A percentile compares a stretch with the other conserved stretches of the same genome.
Conservation (phyloP, 352 stramenopile genomes). For the Halophytophthora polymorphica region DNA sequence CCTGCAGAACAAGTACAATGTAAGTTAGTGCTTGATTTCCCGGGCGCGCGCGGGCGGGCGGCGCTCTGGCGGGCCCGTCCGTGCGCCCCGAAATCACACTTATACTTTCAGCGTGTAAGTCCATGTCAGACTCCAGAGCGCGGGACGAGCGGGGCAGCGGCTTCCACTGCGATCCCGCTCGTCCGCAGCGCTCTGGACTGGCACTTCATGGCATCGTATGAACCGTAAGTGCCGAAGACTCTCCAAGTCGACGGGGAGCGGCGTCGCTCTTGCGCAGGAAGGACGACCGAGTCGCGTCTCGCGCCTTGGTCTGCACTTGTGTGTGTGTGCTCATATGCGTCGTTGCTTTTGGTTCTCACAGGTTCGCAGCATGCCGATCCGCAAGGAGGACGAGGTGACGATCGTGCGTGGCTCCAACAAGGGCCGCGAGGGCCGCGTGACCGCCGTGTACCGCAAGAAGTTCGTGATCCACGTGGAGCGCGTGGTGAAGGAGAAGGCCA, state of each 20-base stretch:
- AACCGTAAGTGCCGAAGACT: slow-evolving; percentile 72
- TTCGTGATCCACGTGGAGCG: slow-evolving; percentile 99
- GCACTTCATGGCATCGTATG: slow-evolving; percentile 89
- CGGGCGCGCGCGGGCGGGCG: neutral
- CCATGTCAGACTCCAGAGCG: slow-evolving; percentile 65
- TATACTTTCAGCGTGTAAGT: slow-evolving; percentile 87
- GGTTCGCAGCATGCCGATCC: slow-evolving; percentile 97
- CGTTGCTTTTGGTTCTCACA: slow-evolving; percentile 19
- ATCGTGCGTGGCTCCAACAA: slow-evolving; percentile 98
- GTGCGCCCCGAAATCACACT: slow-evolving; percentile 46
- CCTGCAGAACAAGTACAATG: slow-evolving; percentile 99
- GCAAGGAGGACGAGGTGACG: slow-evolving; percentile 99
- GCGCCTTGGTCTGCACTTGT: neutral
- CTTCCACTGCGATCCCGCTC: too few relatives aligned
- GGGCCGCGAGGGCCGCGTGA: slow-evolving; percentile 98
- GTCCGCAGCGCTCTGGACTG: too few relatives aligned
- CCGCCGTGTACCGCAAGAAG: slow-evolving; percentile 98
- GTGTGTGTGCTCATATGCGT: slow-evolving; percentile 5
- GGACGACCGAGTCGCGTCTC: slow-evolving; percentile 3
- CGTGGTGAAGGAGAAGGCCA: slow-evolving; percentile 98
- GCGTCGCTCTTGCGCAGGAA: neutral
- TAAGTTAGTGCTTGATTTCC: slow-evolving; percentile 82
- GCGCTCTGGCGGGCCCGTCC: neutral
- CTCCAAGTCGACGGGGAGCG: neutral
- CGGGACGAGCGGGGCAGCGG: too few relatives aligned